Conservation (phyloP, 2,329 filamentous ascomycete genomes). For the Fusarium sp. region DNA sequence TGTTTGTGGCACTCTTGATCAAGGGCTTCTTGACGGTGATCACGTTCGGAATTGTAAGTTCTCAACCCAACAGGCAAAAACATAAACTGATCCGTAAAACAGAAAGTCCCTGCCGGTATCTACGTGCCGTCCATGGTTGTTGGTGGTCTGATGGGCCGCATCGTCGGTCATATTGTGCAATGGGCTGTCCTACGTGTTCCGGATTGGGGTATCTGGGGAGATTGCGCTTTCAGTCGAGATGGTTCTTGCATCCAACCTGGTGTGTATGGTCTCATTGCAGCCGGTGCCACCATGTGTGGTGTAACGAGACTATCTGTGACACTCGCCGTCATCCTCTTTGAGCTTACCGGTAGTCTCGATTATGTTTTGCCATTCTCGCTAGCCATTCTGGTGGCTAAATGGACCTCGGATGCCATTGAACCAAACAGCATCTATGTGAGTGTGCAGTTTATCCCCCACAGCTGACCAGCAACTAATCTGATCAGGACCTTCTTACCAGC, state of each 20-base stretch:
- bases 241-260: conserved; percentile 93
- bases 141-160: conserved; percentile 88
- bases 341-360: conserved; percentile 92
- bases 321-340: conserved; percentile 93
- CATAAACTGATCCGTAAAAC: conserved; percentile 35
- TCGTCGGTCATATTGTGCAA: conserved; percentile 87
- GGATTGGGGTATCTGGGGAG: conserved; percentile 76
- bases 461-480: conserved; percentile 20
- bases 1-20: conserved; percentile 84
- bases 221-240: conserved; percentile 75
- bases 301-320: conserved; percentile 95
- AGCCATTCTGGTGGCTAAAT: conserved; percentile 93
- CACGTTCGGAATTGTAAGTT: conserved; percentile 85
- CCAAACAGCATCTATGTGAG: conserved; percentile 90
- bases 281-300: conserved; percentile 97
- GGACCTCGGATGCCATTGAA: conserved; percentile 96
- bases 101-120: conserved; percentile 94
- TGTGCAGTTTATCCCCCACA: conserved; percentile 9
- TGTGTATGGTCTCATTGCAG: conserved; percentile 95
- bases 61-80: not conserved
- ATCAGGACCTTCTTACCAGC: conserved; percentile 86
- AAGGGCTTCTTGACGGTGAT: conserved; percentile 90
- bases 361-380: conserved; percentile 96
- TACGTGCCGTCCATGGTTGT: conserved; percentile 99
- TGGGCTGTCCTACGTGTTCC: conserved; percentile 81